Conservation (phyloP, 2,329 filamentous ascomycete genomes). For the Colletotrichum sp. region DNA sequence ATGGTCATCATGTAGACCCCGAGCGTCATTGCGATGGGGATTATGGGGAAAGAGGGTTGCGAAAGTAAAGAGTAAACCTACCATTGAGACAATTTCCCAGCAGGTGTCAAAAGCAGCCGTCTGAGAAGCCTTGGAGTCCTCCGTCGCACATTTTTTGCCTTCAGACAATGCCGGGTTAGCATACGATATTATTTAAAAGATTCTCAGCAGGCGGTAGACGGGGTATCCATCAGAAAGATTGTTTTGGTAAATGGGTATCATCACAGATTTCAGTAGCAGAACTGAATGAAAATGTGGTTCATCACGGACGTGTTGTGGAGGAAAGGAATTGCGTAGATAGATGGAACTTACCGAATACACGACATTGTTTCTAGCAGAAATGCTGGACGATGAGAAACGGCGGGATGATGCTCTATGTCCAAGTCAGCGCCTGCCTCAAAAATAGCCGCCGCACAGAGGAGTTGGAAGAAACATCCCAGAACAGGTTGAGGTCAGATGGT, state of each 20-base stretch:
- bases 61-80: neutral
- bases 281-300: slow-evolving; percentile 70
- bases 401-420: neutral
- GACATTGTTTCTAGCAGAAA: neutral
- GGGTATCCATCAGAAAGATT: slow-evolving; percentile 57
- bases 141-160: neutral
- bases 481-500: slow-evolving; percentile 68
- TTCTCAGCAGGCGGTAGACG: neutral
- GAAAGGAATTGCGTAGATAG: neutral
- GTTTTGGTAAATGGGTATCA: slow-evolving; percentile 71
- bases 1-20: slow-evolving; percentile 57
- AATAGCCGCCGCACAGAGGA: neutral
- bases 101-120: neutral
- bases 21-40: neutral
- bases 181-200: neutral
- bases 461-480: neutral
- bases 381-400: neutral
- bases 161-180: neutral
- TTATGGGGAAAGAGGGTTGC: neutral
- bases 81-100: neutral
- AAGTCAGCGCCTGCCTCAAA: neutral
- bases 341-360: neutral
- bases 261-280: slow-evolving; percentile 78
- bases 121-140: neutral
- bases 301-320: slow-evolving; percentile 53